Percentiles rank a stretch among this genome's conserved stretches.
Evolutionary conservation across 2,329 filamentous ascomycete genomes (phyloP).

Genomic region (Neopestalotiopsis clavispora): DNA sequence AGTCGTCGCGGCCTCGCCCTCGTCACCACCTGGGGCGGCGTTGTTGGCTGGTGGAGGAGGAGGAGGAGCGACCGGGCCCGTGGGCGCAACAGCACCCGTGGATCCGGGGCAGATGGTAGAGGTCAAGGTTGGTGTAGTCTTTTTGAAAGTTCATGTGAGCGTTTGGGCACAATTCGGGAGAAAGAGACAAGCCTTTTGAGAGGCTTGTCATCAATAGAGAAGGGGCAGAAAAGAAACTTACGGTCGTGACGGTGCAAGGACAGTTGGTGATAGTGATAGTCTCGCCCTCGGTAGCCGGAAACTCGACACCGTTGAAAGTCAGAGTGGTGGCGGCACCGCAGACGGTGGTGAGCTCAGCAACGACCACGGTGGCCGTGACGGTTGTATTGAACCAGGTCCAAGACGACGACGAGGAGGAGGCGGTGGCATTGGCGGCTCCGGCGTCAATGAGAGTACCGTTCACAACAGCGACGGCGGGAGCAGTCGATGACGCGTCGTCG

Average conservation of each 20-base stretch:
- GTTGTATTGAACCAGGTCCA: constrained; percentile 34
- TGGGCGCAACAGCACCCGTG: background rate
- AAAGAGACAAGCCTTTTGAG: too few species aligned
- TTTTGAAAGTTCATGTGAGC: background rate
- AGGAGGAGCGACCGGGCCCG: background rate
- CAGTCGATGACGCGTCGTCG: background rate
- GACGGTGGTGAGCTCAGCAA: constrained; percentile 31
- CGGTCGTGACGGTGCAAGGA: constrained; percentile 50
- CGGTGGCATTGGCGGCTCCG: background rate
- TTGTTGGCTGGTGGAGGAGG: constrained; percentile 1
- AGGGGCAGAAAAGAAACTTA: constrained; percentile 23
- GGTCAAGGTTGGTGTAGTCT: constrained; percentile 16
- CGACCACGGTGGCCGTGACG: constrained; percentile 29
- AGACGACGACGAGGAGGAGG: background rate
- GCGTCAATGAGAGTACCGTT: constrained; percentile 16
- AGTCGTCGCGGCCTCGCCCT: background rate
- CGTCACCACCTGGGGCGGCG: background rate
- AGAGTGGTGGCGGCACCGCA: constrained; percentile 56
- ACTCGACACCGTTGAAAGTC: constrained; percentile 54
- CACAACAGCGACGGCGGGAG: constrained; percentile 19
- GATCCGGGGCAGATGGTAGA: constrained; percentile 11
- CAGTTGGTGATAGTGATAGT: constrained; percentile 61
- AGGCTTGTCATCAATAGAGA: background rate
- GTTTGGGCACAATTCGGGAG: background rate
- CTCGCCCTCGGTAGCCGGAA: constrained; percentile 58